These are phyloP conservation scores for Drechmeria coniospora DNA, from an alignment of 2,329 filamentous ascomycete genomes.

Conservation along the genomic window DNA sequence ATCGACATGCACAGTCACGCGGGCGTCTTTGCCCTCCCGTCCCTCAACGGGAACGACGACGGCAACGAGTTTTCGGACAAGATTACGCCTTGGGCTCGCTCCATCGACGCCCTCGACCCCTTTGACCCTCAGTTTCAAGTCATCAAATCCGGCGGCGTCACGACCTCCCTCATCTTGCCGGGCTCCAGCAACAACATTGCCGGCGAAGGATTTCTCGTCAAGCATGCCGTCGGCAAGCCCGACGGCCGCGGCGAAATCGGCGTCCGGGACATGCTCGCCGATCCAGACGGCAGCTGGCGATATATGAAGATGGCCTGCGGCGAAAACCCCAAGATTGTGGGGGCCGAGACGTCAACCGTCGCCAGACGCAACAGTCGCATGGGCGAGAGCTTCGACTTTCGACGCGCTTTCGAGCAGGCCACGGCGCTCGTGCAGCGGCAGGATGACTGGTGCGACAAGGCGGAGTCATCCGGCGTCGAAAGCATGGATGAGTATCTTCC, in stretches of 20 bases:
- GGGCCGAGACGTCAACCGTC: constrained; percentile 38
- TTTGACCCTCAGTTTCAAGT: constrained; percentile 49
- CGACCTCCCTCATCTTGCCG: constrained; percentile 49
- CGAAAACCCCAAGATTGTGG: constrained; percentile 50
- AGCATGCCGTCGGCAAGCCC: constrained; percentile 45
- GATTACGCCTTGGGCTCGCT: constrained; percentile 52
- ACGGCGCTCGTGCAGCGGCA: constrained; percentile 39
- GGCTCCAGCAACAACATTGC: constrained; percentile 61
- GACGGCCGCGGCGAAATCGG: constrained; percentile 49
- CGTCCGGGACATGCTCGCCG: constrained; percentile 46
- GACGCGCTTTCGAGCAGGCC: constrained; percentile 52
- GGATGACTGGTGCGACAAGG: constrained; percentile 52
- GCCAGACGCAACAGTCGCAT: constrained; percentile 45
- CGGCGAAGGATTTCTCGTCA: constrained; percentile 54
- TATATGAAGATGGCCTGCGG: constrained; percentile 69
- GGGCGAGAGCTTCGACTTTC: constrained; percentile 55
- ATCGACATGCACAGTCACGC: constrained; percentile 60
- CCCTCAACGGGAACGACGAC: constrained; percentile 38
- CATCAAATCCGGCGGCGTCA: constrained; percentile 61
- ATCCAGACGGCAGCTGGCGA: constrained; percentile 48
- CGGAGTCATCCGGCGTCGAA: constrained; percentile 31
- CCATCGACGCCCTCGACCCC: constrained; percentile 49
- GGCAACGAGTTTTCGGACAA: constrained; percentile 48
- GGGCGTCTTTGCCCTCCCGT: constrained; percentile 42
- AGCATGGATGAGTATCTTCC: constrained; percentile 43